A percentile compares a stretch with the other conserved stretches of the same genome.
phyloP scores from a whole-genome alignment of 768 basidiomycete species.

The Floccularia luteovirens region DNA sequence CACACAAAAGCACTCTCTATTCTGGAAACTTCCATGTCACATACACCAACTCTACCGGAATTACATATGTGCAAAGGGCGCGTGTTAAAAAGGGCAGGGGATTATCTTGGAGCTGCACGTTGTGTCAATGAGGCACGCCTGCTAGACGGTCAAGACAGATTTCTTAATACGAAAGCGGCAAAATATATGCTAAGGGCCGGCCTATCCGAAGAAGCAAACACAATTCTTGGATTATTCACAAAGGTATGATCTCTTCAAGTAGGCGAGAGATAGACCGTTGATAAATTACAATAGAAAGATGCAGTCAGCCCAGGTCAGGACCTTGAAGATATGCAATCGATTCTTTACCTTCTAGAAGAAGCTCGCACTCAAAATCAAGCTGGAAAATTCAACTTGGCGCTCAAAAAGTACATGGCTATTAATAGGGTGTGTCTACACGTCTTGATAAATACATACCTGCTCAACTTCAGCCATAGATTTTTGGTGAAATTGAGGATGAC shows the following conservation, averaged over 20 bases:
- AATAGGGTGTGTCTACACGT: constrained; percentile 48
- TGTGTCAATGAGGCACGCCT: constrained; percentile 75
- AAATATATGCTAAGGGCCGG: constrained; percentile 89
- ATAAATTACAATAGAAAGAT: constrained; percentile 62
- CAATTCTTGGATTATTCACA: constrained; percentile 81
- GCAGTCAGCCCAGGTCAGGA: constrained; percentile 66
- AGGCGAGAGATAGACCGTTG: neutral
- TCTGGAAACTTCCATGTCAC: constrained; percentile 59
- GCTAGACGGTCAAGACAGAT: constrained; percentile 91
- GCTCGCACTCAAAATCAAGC: constrained; percentile 61
- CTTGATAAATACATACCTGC: neutral
- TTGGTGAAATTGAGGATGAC: constrained; percentile 86
- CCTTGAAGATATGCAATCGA: constrained; percentile 92
- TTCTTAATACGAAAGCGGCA: constrained; percentile 87
- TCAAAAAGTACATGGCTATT: constrained; percentile 79
- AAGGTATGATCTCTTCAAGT: constrained; percentile 44
- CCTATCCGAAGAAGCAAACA: constrained; percentile 65
- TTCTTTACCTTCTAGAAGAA: constrained; percentile 80
- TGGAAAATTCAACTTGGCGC: constrained; percentile 65
- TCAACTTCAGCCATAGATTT: constrained; percentile 39
- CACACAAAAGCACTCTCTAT: constrained; percentile 48
- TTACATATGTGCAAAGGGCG: constrained; percentile 77
- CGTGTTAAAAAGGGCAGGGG: constrained; percentile 81
- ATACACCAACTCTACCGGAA: constrained; percentile 94
- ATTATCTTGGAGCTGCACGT: constrained; percentile 64